Evolutionary conservation across 129 eudicot genomes (phyloP).

Genomic region (Solidago caesia): DNA sequence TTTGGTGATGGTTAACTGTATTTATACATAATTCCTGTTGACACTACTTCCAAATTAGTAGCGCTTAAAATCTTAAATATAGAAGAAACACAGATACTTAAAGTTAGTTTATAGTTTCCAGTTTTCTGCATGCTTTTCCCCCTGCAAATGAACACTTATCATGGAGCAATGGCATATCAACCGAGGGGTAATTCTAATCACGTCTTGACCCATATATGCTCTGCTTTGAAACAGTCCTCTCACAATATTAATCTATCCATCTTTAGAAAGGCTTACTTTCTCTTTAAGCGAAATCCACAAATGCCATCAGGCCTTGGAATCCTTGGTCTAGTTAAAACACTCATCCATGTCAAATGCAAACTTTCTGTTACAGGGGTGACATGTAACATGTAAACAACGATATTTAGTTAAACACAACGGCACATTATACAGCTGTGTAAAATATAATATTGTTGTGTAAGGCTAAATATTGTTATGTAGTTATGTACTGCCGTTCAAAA

Average conservation of each 20-base stretch:
- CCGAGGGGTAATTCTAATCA: no score
- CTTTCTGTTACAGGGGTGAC: no score
- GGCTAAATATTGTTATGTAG: neutral
- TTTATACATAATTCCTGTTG: neutral
- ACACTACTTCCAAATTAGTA: neutral
- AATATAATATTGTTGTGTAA: neutral
- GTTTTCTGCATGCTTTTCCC: no score
- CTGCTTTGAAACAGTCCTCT: neutral
- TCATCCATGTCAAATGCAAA: neutral
- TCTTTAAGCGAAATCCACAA: neutral
- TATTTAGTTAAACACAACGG: neutral
- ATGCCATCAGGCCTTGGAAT: neutral
- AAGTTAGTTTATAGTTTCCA: no score
- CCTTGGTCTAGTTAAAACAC: neutral
- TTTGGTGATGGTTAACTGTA: no score
- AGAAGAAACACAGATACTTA: no score
- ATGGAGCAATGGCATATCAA: no score
- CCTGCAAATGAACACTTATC: no score
- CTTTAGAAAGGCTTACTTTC: neutral
- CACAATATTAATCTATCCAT: neutral
- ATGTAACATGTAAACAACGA: neutral
- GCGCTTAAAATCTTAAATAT: no score
- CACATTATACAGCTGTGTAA: no score
- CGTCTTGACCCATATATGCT: neutral
- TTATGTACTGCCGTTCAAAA: no score